Evolutionary conservation across 192 early-diverging fungal genomes (phyloP), one percentile per base, ranked within the genome.

Genomic region (Coemansia sp.): DNA sequence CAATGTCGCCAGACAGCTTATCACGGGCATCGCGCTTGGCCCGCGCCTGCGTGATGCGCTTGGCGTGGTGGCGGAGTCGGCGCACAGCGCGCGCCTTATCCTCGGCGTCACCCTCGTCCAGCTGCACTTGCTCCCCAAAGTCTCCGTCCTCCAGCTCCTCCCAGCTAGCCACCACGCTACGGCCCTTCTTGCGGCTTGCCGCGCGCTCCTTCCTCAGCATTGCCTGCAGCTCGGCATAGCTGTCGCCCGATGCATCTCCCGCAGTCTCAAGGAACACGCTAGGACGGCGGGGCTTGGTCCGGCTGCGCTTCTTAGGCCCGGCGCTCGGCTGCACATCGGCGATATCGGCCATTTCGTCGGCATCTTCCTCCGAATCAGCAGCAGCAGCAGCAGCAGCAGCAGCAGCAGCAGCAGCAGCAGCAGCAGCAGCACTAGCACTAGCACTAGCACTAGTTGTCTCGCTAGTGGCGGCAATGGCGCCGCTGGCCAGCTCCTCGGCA

Each of bases 51-150:
- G 69, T 67, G 20, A 76, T 63, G 53, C 69, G 69, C 63, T 70
- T 66, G 40, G 73, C 76, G 38, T 83, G 74, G 64, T 83, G 69
- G 20, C 77, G 82, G 58, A 83, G 67, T 8, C 70, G 64, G 42
- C 72, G 72, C 21, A 79, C 62, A 1, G 87, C 85, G 34, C 83
- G 83, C 33, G 79, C 69, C 83, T 96, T 95, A 64, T 95, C 95
- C 63, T 92, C 88, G 40, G 87, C 65, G 63, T 95, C 95, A 8
- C 87, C 85, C 42, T 88, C 88, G 62, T 89, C 86, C 57, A 94
- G 62, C 23, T 79, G 88, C 62, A 88, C 87, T 63, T 85, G 70
- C 69, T 95, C 93, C 58, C 90, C 93, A 78, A 93, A 88, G 69
- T 94, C 92, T 35, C 80, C 82, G 55, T 66, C 74, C 33, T 59